These are phyloP conservation scores for Thermochaetoides thermophila DNA, from an alignment of 495 filamentous ascomycete species.

Conservation along the genomic window DNA sequence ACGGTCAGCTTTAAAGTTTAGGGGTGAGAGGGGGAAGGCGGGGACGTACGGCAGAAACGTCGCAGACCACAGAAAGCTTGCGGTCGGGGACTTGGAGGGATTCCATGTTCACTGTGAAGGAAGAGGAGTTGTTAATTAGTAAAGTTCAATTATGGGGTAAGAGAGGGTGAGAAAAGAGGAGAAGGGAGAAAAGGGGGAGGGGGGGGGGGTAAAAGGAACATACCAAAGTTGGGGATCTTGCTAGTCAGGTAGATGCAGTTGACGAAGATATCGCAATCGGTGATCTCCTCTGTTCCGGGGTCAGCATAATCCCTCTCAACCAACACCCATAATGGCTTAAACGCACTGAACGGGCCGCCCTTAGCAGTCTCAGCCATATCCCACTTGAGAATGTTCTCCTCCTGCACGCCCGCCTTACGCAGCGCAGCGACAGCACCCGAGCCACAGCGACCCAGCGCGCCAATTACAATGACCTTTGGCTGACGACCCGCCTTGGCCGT, in stretches of 20 bases:
- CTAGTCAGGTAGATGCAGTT: slow-evolving; percentile 79
- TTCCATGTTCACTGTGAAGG: slow-evolving; percentile 41
- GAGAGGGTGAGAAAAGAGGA: too few relatives aligned
- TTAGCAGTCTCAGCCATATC: slow-evolving; percentile 80
- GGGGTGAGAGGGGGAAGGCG: slow-evolving; percentile 43
- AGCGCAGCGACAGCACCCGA: slow-evolving; percentile 71
- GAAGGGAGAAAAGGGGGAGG: too few relatives aligned
- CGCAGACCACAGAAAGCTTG: slow-evolving; percentile 72
- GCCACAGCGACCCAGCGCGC: slow-evolving; percentile 72
- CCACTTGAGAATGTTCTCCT: slow-evolving; percentile 71
- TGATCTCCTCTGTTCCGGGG: slow-evolving; percentile 47
- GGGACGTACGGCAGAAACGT: slow-evolving; percentile 67
- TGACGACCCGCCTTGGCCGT: slow-evolving; percentile 46
- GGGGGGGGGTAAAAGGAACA: not conserved
- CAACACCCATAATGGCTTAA: not conserved
- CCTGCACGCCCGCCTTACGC: slow-evolving; percentile 57
- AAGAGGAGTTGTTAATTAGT: too few relatives aligned
- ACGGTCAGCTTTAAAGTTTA: too few relatives aligned
- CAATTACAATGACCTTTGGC: slow-evolving; percentile 46
- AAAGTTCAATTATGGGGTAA: too few relatives aligned
- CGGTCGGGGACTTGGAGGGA: slow-evolving; percentile 53
- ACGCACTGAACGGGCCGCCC: slow-evolving; percentile 60
- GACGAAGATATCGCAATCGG: slow-evolving; percentile 66
- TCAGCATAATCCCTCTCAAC: slow-evolving; percentile 1
- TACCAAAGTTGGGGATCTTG: slow-evolving; percentile 24